Evolutionary conservation across 345 rosid genomes (phyloP), one percentile per base, ranked within the genome.

Genomic region (Aurinia saxatilis): DNA sequence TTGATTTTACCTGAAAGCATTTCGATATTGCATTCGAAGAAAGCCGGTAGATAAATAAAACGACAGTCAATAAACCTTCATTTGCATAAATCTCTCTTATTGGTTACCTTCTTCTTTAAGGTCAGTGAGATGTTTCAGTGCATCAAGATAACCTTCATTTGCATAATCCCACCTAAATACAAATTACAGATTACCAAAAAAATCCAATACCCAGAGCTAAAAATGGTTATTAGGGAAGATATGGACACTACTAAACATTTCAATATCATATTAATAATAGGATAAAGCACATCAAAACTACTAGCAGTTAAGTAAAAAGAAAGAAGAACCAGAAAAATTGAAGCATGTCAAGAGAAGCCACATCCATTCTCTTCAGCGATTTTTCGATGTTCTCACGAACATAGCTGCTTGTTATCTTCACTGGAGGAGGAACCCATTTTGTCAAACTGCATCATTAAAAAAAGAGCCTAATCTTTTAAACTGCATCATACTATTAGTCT

Each of bases 351-450:
- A 87, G 72, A 57, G 83, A 68, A 71, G 88, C 60, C 50, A 87
- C 90, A 66, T 87, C 95, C 95, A 87, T 87, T 70, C 95, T 76
- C 81, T 80, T 84, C 45, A 84, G 68, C 14, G 90, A 87, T 35
- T 82, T 73, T 50, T 87, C 54, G 18, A 87, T 82, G 70, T 53
- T 85, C 67, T 78, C 81, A 40, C 67, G 73, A 14, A 82, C 87
- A 55, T 44, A 82, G 63, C 76, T 71, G 65, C 88, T 74, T 5
- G 85, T 82, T 88, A 87, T 87, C 82, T 84, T 87, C 51, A 87
- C 86, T 0, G 95, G 95, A 14, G 95, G 86, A 8, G 90, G 95
- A 35, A 84, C 95, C 95, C 95, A 87, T 76, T 87, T 84, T 18
- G 95, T 87, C 51, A 84, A 90, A 60, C 95, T 84, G 90, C 76